Base-by-base conservation (phyloP, 768 basidiomycete species). In the Rhodotorula toruloides region DNA sequence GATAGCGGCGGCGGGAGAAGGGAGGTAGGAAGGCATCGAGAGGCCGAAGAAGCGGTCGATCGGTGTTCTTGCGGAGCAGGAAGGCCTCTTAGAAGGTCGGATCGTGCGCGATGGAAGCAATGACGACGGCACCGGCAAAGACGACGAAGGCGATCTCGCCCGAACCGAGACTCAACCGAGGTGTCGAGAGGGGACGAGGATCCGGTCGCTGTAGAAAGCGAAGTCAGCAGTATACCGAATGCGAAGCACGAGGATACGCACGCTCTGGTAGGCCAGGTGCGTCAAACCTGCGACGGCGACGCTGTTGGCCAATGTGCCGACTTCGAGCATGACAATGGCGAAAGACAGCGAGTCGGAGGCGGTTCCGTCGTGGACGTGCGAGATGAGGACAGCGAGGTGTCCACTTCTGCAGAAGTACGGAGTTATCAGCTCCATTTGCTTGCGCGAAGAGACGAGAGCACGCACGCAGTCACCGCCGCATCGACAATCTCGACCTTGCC, bases 31-130 rank as follows among this genome's bases (percentile, higher is more conserved):
- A 13, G 58, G 34, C 21, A 43, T 47, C 8, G 70, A 71, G n/a
- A 46, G 2, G 74, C 79, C 79, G 55, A 81, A 58, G 73, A 80
- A 76, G 11, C 76, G 77, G 58, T 78, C n/a, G n/a, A n/a, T 77
- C 53, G 73, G 67, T n/a, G n/a, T 67, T 63, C n/a, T 73, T 46
- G 48, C 78, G 75, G 17, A 81, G 75, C 2, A 76, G 65, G 53
- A 80, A 76, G 39, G 72, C 71, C 49, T 81, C 79, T 53, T 80
- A 78, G 70, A 78, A 77, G 0, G 73, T 40, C 4, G 73, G 71
- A 55, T 65, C 68, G 16, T 42, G 11, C 8, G 58, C 55, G 17
- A 79, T 58, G 3, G 78, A 77, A 27, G 76, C 64, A 47, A 77
- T 59, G 27, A 79, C 71, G 36, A 80, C 65, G 5, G 72, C 74